Evolutionary conservation across 2,329 filamentous ascomycete species (phyloP).

Genomic region (Aspergillus pseudoterreus): DNA sequence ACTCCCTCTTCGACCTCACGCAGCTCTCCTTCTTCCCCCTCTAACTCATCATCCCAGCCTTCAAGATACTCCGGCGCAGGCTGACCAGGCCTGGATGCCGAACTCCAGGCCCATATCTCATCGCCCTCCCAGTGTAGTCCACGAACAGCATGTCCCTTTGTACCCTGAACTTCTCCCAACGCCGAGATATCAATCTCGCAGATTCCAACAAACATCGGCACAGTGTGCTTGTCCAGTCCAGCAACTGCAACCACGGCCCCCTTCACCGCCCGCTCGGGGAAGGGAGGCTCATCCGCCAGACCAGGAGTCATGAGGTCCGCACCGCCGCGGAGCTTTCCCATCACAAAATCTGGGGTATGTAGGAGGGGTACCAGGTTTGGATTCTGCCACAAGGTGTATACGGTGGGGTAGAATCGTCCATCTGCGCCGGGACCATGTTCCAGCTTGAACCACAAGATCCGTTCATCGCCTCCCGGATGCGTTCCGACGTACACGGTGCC

Average conservation of each 20-base stretch:
- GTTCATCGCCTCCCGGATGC: constrained; percentile 54
- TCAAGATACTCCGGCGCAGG: constrained; percentile 52
- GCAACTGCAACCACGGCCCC: constrained; percentile 62
- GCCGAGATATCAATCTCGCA: constrained; percentile 61
- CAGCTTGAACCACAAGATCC: constrained; percentile 63
- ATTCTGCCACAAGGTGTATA: constrained; percentile 66
- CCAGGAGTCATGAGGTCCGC: constrained; percentile 69
- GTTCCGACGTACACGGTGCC: constrained; percentile 63
- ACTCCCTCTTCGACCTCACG: constrained; percentile 43
- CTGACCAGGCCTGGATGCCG: constrained; percentile 50
- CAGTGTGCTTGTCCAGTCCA: constrained; percentile 55
- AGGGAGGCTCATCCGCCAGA: constrained; percentile 61
- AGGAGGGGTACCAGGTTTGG: constrained; percentile 59
- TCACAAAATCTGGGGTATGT: constrained; percentile 57
- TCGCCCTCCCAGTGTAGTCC: constrained; percentile 66
- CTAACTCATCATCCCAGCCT: constrained; percentile 45
- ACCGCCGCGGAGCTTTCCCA: constrained; percentile 61
- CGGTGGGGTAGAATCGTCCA: constrained; percentile 44
- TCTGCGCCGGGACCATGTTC: constrained; percentile 49
- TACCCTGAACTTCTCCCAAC: constrained; percentile 54
- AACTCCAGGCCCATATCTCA: constrained; percentile 64
- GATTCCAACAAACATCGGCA: constrained; percentile 62
- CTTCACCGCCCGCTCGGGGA: constrained; percentile 56
- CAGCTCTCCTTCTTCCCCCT: constrained; percentile 28
- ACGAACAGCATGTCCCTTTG: constrained; percentile 62